Percentiles rank a stretch among this genome's conserved stretches.
Evolutionary conservation across 1,284 basidiomycete genomes (phyloP).

Genomic region (Heterobasidion irregulare): DNA sequence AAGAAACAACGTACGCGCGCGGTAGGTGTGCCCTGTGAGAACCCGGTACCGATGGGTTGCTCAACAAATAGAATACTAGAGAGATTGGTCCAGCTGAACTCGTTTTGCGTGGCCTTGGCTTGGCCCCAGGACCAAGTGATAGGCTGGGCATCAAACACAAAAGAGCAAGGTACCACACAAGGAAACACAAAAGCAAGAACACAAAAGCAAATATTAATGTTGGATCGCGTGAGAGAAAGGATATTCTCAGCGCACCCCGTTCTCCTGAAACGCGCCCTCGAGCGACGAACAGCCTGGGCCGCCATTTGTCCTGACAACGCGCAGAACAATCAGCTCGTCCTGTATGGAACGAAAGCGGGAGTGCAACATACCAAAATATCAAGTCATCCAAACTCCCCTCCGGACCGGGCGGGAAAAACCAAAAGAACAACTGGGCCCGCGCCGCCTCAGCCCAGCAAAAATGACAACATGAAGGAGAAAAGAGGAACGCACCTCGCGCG

Average conservation of each 20-base stretch:
- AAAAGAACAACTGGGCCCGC: constrained; percentile 64
- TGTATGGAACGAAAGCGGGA: constrained; percentile 27
- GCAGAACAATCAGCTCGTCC: neutral
- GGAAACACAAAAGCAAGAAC: neutral
- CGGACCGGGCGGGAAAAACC: constrained; percentile 78
- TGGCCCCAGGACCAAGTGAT: constrained; percentile 62
- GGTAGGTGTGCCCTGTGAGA: constrained; percentile 64
- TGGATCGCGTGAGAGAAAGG: too few relatives aligned
- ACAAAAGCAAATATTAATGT: too few relatives aligned
- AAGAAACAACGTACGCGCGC: constrained; percentile 33
- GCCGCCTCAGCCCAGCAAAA: neutral
- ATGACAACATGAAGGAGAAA: neutral
- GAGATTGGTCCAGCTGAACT: constrained; percentile 76
- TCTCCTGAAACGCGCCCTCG: constrained; percentile 75
- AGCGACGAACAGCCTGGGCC: constrained; percentile 64
- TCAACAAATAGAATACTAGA: constrained; percentile 78
- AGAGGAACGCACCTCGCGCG: constrained; percentile 42
- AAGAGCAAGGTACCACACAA: constrained; percentile 2
- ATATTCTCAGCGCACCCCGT: constrained; percentile 49
- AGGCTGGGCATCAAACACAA: constrained; percentile 30
- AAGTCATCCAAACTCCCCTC: constrained; percentile 63
- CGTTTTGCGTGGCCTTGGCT: constrained; percentile 57
- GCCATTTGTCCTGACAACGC: constrained; percentile 36
- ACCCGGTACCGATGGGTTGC: constrained; percentile 81
- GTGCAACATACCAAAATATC: constrained; percentile 52